Base-by-base conservation (phyloP, 352 stramenopile species). In the Albugo candida region DNA sequence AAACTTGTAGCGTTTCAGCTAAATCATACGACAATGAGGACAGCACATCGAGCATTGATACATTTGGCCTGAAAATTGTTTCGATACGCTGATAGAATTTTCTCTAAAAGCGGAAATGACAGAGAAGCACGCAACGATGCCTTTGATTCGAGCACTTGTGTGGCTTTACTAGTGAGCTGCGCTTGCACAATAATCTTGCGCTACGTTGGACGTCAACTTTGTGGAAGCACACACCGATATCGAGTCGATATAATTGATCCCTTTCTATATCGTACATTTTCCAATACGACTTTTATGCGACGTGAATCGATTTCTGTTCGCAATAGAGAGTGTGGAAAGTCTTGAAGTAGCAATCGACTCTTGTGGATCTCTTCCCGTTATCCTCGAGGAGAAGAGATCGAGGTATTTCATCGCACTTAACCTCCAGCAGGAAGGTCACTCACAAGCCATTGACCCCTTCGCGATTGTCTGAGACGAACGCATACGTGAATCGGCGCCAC, bases 151-250 rank as follows among this genome's bases (percentile, higher is more conserved):
- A 11, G 51, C 63, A 27, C 59, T 86, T 42, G 48, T 86, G 41
- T 98, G 93, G 92, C 97, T 98, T 56, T 81, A 92, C n/a, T 8
- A 96, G 97, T 54, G 88, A 93, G 45, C 63, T 98, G 47, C 70
- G 93, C 40, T 62, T 99, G 37, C 86, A 97, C 61, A 93, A 99
- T 67, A 98, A 98, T 64, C 73, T 93, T 19, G 79, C 81, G 44
- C 65, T 98, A 14, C 41, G 86, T 11, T 66, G 73, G 21, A 82
- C 85, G 34, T 87, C 38, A 38, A 76, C 20, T 57, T 62, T 36
- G 45, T 70, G 20, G 49, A 59, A 11, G 41, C 51, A 11, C 45
- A 38, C 12, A 35, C 13, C 0, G 41, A 43, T n/a, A 64, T 76
- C 13, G 58, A 61, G 39, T 10, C 24, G 3, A 8, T 31, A 10